These are phyloP conservation scores for Psidium guajava DNA, from an alignment of 345 rosid genomes.

Conservation along the genomic window DNA sequence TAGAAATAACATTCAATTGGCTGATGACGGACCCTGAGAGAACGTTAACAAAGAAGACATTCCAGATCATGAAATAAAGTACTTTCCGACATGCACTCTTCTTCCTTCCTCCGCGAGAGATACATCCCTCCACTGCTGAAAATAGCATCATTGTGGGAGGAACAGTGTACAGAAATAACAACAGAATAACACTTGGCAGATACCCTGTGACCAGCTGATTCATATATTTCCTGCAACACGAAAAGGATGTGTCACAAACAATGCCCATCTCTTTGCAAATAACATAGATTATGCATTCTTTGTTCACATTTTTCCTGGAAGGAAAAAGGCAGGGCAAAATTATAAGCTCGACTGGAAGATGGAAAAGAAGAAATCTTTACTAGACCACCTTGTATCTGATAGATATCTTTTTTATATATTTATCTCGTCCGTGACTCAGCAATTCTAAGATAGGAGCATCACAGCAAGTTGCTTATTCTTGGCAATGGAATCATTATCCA, in stretches of 20 bases:
- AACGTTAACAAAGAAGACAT: constrained; percentile 80
- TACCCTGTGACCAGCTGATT: constrained; percentile 72
- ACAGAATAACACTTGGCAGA: constrained; percentile 85
- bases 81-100: constrained; percentile 74
- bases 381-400: not conserved
- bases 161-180: constrained; percentile 52
- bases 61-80: constrained; percentile 85
- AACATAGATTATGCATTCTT: not conserved
- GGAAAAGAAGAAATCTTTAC: not conserved
- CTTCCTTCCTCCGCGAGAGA: constrained; percentile 72
- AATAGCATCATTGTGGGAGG: constrained; percentile 91
- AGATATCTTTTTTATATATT: too few species aligned
- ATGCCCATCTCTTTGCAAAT: not conserved
- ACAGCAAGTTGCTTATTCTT: not conserved
- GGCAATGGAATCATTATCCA: not conserved
- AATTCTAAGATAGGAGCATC: not conserved
- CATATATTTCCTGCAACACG: constrained; percentile 13
- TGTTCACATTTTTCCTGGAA: not conserved
- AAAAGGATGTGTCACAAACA: not conserved
- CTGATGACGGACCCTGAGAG: constrained; percentile 68
- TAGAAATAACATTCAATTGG: constrained; percentile 37
- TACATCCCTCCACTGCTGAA: constrained; percentile 66
- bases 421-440: too few species aligned
- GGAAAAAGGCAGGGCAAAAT: not conserved
- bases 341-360: not conserved